These are phyloP conservation scores for Gnomoniopsis sp. DNA, from an alignment of 2,329 filamentous ascomycete genomes.

Conservation along the genomic window DNA sequence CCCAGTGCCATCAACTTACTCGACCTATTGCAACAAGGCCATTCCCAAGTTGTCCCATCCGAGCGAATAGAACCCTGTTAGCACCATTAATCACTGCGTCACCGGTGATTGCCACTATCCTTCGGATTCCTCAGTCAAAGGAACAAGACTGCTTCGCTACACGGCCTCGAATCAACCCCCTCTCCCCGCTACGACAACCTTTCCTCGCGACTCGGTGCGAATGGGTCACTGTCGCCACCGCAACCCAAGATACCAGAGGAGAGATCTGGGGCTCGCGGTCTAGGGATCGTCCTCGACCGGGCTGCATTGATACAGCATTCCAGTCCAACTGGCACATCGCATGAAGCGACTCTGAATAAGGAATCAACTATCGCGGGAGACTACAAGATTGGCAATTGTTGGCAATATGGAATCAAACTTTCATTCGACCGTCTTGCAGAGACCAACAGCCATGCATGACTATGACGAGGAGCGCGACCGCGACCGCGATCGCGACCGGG, in stretches of 20 bases:
- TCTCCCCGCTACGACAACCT: background rate
- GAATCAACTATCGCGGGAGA: background rate
- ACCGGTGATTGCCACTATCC: no score
- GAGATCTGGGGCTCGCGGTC: slow-evolving; percentile 7
- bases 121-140: background rate
- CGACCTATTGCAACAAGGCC: no score
- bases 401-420: slow-evolving; percentile 45
- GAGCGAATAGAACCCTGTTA: no score
- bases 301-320: background rate
- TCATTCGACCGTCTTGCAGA: slow-evolving; percentile 48
- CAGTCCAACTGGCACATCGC: background rate
- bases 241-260: slow-evolving; percentile 6
- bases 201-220: slow-evolving; percentile 2
- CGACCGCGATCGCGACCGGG: slow-evolving; percentile 25
- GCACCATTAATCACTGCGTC: no score
- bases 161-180: background rate
- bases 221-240: slow-evolving; percentile 15
- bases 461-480: slow-evolving; percentile 32
- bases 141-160: background rate
- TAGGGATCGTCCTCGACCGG: background rate
- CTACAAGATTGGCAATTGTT: background rate
- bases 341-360: background rate
- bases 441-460: slow-evolving; percentile 35
- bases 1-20: no score
- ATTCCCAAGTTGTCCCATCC: no score